phyloP scores from a whole-genome alignment of 192 early-diverging fungal species.

The Coemansia sp. region DNA sequence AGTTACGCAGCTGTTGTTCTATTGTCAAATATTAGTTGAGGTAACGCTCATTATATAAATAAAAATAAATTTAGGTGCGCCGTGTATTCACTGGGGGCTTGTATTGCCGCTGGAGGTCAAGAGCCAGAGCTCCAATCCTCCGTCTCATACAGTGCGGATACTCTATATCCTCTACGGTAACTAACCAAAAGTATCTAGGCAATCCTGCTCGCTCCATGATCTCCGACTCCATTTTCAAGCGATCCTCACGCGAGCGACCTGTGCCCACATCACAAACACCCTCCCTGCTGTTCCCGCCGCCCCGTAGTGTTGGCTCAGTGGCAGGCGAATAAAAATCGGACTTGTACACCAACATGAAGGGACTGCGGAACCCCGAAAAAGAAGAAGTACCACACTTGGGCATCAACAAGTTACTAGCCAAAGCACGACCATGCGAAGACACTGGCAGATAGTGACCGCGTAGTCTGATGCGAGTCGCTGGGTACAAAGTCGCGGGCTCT shows the following conservation, averaged over 20 bases:
- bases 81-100: not conserved
- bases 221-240: conserved; percentile 33
- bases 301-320: conserved; percentile 7
- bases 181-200: conserved; percentile 55
- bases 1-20: too few relatives aligned
- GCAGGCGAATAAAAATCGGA: not conserved
- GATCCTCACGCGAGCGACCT: conserved; percentile 34
- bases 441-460: not conserved
- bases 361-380: conserved; percentile 41
- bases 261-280: not conserved
- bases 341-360: conserved; percentile 20
- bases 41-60: not conserved
- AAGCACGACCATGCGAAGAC: conserved; percentile 29
- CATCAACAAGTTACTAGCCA: conserved; percentile 53
- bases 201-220: conserved; percentile 54
- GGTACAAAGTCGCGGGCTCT: conserved; percentile 9
- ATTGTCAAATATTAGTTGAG: not conserved
- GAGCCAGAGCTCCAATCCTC: conserved; percentile 43
- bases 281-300: conserved; percentile 1
- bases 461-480: too few relatives aligned
- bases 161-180: conserved; percentile 58
- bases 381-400: conserved; percentile 28
- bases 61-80: not conserved
- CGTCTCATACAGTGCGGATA: conserved; percentile 54
- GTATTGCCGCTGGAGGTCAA: conserved; percentile 44